Evolutionary conservation across 2,329 filamentous ascomycete species (phyloP).

Genomic region (Colletotrichum chrysophilum): DNA sequence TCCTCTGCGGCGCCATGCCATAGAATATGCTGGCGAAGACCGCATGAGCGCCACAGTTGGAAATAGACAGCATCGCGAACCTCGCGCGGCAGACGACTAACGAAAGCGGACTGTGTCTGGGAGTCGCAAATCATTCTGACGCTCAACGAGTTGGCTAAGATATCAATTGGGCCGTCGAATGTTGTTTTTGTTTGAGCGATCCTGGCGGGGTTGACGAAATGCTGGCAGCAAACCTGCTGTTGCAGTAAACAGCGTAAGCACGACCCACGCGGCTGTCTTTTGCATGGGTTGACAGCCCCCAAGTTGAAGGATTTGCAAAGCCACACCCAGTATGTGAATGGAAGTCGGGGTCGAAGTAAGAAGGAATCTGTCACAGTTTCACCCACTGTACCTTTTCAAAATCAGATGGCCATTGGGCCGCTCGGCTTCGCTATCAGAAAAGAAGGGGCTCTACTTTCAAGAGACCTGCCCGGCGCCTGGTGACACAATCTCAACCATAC

Average conservation of each 20-base stretch:
- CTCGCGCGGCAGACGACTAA: slow-evolving; percentile 11
- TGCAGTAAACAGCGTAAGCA: not conserved
- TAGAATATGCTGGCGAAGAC: slow-evolving; percentile 17
- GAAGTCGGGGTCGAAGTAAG: not conserved
- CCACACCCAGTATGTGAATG: not conserved
- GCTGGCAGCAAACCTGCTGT: not conserved
- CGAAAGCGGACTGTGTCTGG: slow-evolving; percentile 9
- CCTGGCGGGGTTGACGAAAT: not conserved
- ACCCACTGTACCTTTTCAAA: not conserved
- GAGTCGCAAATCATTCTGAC: not conserved
- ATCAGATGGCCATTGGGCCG: not conserved
- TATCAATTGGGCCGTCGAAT: not conserved
- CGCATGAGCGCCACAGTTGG: slow-evolving; percentile 14
- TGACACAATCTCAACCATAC: not conserved
- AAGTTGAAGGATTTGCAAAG: not conserved
- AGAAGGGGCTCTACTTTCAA: not conserved
- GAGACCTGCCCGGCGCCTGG: not conserved
- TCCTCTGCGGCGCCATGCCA: not conserved
- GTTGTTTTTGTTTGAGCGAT: not conserved
- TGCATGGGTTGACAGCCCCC: not conserved
- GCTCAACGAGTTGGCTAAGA: not conserved
- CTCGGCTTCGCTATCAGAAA: not conserved
- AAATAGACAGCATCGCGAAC: slow-evolving; percentile 21
- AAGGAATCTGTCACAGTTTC: not conserved
- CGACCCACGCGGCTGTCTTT: not conserved